These are phyloP conservation scores for Boeremia exigua DNA, from an alignment of 2,329 filamentous ascomycete genomes.

Conservation along the genomic window DNA sequence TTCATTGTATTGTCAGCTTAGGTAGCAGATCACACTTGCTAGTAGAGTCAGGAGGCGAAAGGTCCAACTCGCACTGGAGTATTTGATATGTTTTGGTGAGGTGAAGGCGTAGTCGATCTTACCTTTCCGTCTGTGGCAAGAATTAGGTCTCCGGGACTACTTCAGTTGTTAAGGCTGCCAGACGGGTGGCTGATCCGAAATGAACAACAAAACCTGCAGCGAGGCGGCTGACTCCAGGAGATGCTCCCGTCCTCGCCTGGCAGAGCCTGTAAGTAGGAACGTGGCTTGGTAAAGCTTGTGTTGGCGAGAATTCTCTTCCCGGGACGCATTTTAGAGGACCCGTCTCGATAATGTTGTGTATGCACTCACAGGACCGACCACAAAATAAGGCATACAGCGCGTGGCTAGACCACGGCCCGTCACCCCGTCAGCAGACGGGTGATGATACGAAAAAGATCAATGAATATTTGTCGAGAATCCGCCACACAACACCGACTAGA, in stretches of 20 bases:
- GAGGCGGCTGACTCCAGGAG: background rate
- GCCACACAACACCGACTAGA: background rate
- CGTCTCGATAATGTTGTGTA: background rate
- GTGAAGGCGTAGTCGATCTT: background rate
- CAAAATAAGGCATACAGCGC: background rate
- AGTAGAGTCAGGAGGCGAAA: background rate
- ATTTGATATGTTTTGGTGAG: background rate
- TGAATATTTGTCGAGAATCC: background rate
- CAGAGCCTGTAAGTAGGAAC: background rate
- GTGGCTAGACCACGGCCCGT: background rate
- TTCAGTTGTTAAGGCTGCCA: background rate
- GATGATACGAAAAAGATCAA: background rate
- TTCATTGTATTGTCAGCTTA: background rate
- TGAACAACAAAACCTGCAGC: background rate
- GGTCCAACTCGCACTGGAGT: background rate
- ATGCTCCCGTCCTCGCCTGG: background rate
- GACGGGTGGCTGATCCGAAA: background rate
- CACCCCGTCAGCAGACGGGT: background rate
- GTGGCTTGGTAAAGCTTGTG: constrained; percentile 5
- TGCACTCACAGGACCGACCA: background rate
- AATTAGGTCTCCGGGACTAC: background rate
- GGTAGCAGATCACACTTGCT: background rate
- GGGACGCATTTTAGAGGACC: background rate
- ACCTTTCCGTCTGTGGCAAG: background rate
- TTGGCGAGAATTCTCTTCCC: background rate